Evolutionary conservation across 441 rosid species (phyloP).

Genomic region (Francoa sonchifolia): DNA sequence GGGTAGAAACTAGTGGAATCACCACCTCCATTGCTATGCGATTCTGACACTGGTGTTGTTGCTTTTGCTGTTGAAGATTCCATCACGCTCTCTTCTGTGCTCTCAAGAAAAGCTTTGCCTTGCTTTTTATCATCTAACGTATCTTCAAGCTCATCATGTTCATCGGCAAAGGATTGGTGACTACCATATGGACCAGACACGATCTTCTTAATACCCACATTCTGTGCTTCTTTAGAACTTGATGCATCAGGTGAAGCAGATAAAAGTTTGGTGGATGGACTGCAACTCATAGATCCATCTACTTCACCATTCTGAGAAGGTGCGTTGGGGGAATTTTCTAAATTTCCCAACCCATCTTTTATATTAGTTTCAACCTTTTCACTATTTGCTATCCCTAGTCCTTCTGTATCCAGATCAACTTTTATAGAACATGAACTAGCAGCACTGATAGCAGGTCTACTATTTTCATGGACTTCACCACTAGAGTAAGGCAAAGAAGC

Average conservation of each 20-base stretch:
- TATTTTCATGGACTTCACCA: slow-evolving; percentile 33
- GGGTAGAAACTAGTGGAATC: slow-evolving; percentile 22
- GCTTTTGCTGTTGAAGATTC: slow-evolving; percentile 19
- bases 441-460: slow-evolving; percentile 30
- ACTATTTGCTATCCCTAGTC: slow-evolving; percentile 15
- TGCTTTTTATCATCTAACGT: slow-evolving; percentile 30
- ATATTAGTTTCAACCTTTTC: slow-evolving; percentile 20
- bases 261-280: slow-evolving; percentile 13
- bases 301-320: slow-evolving; percentile 17
- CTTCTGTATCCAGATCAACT: slow-evolving; percentile 18
- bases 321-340: slow-evolving; percentile 11
- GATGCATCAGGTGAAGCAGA: slow-evolving; percentile 22
- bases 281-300: slow-evolving; percentile 13
- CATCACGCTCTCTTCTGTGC: slow-evolving; percentile 15
- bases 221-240: slow-evolving; percentile 46
- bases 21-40: slow-evolving; percentile 20
- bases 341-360: slow-evolving; percentile 10
- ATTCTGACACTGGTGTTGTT: slow-evolving; percentile 15
- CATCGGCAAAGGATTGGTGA: slow-evolving; percentile 42
- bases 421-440: slow-evolving; percentile 25
- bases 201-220: slow-evolving; percentile 49
- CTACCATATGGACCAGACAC: slow-evolving; percentile 36
- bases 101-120: slow-evolving; percentile 18
- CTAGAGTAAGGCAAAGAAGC: slow-evolving; percentile 20
- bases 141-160: slow-evolving; percentile 65